Evolutionary conservation across 1,284 basidiomycete species (phyloP), one percentile per base, ranked within the genome.

Genomic region (Marasmius sp.): DNA sequence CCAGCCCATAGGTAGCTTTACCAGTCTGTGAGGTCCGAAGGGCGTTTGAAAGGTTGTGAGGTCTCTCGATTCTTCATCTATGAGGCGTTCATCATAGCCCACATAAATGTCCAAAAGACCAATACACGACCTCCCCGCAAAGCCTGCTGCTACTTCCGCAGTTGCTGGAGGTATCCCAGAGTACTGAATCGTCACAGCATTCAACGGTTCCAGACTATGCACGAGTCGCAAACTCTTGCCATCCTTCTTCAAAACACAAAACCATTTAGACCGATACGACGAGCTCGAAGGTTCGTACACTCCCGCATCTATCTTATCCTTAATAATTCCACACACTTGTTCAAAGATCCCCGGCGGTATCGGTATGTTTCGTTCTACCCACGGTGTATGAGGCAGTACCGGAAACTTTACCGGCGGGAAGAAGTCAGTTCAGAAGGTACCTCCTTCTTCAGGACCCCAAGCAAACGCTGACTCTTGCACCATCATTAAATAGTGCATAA

Each of bases 171-270:
- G 67, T 0, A 72, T 58, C 0, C 70, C 72, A 0, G 74, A 69
- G 57, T 77, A 67, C 39, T 64, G 58, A 37, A 78, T 75, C 0
- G 70, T 74, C 47, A 77, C 70, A 0, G 67, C 67, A 55, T 78
- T 78, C 8, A 79, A 67, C 0, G 71, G 72, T 57, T 77, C 66
- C 0, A 76, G 67, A 50, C 61, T 58, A 48, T 76, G 74, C 0
- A 77, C 74, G 6, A 75, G 52, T 1, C 73, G 67, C 0, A 79
- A 67, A 41, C 39, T 41, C 38, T 72, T 73, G 4, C 74, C 71
- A 58, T 75, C 71, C 58, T 78, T 79, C 67, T 79, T 79, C 8
- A 73, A 51, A 0, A 78, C 71, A 58, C 72, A 74, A 60, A 80
- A 81, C 76, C 77, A 78, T 22, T 70, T 62, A 0, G 75, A 78